Base-by-base conservation (phyloP, 2,329 filamentous ascomycete species). In the Canariomyces notabilis region DNA sequence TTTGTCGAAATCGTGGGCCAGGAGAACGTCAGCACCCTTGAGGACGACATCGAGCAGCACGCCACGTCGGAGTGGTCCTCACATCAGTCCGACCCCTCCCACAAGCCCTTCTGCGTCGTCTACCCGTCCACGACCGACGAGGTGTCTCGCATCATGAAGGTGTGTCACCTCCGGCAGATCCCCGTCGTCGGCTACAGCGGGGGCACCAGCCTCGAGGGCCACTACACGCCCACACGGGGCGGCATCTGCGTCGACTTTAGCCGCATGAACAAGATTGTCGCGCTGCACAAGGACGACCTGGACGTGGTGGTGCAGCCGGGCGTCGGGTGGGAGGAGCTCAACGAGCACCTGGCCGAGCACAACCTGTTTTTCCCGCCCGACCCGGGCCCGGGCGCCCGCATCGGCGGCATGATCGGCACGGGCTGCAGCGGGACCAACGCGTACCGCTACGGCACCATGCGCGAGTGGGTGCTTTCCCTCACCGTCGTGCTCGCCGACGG, bases 381-480 rank as follows among this genome's bases (percentile, higher is more conserved):
- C 64, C 89, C 89, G 15, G 90, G 89, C 43, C 89, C 90, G 42
- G 89, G 89, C 15, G 89, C 89, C 51, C 88, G 88, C 83, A 95
- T 96, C 58, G 89, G 89, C 47, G 89, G 89, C 45, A 89, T 89
- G 85, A 80, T 89, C 26, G 85, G 84, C 18, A 89, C 85, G 2
- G 77, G 77, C 29, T 80, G 76, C 69, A 79, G 75, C 60, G 89
- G 89, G 49, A 95, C 89, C 12, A 95, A 95, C 64, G 84, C 89
- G 14, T 95, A 94, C 70, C 78, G 89, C 48, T 95, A 95, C 64
- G 90, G 89, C 52, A 95, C 89, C 2, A 95, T 95, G 89, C 83
- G 87, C 52, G 89, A 95, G 63, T 95, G 89, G 89, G 90, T 95
- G 11, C 70, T 95, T 18, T 85, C 80, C 44, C 68, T 95, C 55